These are phyloP conservation scores for Tanacetum coccineum DNA, from an alignment of 129 eudicot species.

Conservation along the genomic window DNA sequence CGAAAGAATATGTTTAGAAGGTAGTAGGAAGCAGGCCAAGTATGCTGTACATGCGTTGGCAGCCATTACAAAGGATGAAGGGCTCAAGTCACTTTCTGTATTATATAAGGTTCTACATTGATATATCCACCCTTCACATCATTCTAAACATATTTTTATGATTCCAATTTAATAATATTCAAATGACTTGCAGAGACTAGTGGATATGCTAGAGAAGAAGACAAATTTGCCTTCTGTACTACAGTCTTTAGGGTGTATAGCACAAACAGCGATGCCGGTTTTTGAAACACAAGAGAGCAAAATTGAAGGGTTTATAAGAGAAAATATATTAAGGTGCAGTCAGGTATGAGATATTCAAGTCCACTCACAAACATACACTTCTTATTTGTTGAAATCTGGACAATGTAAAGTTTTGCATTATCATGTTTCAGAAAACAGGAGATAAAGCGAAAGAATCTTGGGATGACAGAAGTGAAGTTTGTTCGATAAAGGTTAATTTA, in stretches of 20 bases:
- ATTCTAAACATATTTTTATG: constrained; percentile 10
- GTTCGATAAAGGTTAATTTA: constrained; percentile 84
- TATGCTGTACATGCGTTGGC: constrained; percentile 92
- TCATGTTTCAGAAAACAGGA: constrained; percentile 51
- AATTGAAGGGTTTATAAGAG: constrained; percentile 63
- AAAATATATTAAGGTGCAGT: constrained; percentile 50
- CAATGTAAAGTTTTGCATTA: constrained; percentile 12
- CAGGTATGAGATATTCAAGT: constrained; percentile 46
- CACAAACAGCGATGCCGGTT: constrained; percentile 89
- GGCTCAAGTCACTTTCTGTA: constrained; percentile 91
- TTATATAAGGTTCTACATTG: constrained; percentile 66
- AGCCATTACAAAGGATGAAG: constrained; percentile 92
- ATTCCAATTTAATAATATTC: constrained; percentile 7
- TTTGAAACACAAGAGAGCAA: constrained; percentile 93
- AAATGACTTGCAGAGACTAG: constrained; percentile 62
- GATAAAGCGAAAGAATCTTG: constrained; percentile 49
- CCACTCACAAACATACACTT: constrained; percentile 6
- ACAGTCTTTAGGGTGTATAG: constrained; percentile 94
- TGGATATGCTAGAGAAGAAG: constrained; percentile 78
- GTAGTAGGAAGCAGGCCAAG: constrained; percentile 92
- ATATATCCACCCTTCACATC: constrained; percentile 4
- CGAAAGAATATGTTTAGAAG: constrained; percentile 90
- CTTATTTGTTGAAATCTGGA: not conserved
- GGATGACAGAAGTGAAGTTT: constrained; percentile 75
- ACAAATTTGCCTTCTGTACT: constrained; percentile 85